Base-by-base conservation (phyloP, 345 rosid genomes). In the Eutrema heterophyllum region DNA sequence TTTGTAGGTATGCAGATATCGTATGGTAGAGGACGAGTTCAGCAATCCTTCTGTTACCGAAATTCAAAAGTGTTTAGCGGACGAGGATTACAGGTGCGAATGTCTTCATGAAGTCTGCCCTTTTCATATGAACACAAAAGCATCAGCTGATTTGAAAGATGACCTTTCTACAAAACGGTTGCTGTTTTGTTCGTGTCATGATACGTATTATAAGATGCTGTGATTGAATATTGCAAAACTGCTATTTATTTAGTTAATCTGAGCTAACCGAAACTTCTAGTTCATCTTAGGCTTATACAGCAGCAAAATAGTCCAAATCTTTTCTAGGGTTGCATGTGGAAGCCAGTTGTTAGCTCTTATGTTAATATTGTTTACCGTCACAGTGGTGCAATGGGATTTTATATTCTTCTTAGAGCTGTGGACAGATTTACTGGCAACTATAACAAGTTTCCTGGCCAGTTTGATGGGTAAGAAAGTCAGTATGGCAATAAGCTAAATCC, bases 401-500 rank as follows among this genome's bases (percentile, higher is more conserved):
- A 89, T 72, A 82, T 91, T 77, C 89, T 89, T 80, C 94, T 95
- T 70, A 86, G 94, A 84, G 97, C 98, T 33, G 97, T 81, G 39
- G 98, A 92, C 76, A 87, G 91, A 36, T 90, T 87, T 76, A 82
- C 91, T 77, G 87, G 96, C 77, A 95, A 92, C 74, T 92, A 85
- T 71, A 95, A 92, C 84, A 85, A 86, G 78, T 88, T 87, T 79
- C 99, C 98, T 26, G 98, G 98, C 65, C 89, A 92, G 78, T 90
- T 92, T 80, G 96, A 92, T 67, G 97, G 97, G 99, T 92, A 87
- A 80, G 70, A 75, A 70, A 70, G 51, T 46, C 49, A 41, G 8
- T 33, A 53, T 63, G 35, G 43, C 50, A 33, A n/a, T 59, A 64
- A 49, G 49, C 41, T 64, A 35, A 35, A 32, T 56, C 46, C 45